These are phyloP conservation scores for Sideroxylon spinosum DNA, from an alignment of 179 eudicot genomes.

Conservation along the genomic window DNA sequence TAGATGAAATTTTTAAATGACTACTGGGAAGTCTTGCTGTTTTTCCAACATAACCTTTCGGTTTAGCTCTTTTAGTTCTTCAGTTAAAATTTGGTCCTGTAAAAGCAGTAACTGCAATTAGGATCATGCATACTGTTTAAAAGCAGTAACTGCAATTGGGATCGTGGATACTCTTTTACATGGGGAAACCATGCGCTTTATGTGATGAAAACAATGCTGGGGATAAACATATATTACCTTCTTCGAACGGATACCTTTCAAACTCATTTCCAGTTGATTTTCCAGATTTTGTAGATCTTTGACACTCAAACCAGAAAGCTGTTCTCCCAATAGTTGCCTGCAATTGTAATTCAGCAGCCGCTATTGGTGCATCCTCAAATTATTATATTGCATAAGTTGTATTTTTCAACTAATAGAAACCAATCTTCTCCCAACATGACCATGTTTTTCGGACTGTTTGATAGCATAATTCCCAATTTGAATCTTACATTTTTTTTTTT, in stretches of 20 bases:
- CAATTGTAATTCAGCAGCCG: slow-evolving; percentile 16
- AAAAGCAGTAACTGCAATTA: slow-evolving; percentile 19
- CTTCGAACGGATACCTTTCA: slow-evolving; percentile 51
- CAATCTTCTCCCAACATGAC: neutral
- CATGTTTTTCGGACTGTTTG: neutral
- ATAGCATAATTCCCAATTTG: too few species aligned
- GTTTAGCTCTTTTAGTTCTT: slow-evolving; percentile 55
- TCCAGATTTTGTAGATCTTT: slow-evolving; percentile 66
- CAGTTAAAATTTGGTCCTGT: slow-evolving; percentile 63
- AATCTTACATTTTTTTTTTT: too few species aligned
- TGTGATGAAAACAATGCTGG: slow-evolving; percentile 1
- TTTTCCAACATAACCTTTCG: slow-evolving; percentile 44
- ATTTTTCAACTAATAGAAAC: neutral
- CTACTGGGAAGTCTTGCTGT: slow-evolving; percentile 7
- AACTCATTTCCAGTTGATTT: slow-evolving; percentile 59
- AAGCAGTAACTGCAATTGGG: slow-evolving; percentile 12
- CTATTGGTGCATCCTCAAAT: neutral
- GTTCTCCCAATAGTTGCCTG: slow-evolving; percentile 79
- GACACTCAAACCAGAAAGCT: slow-evolving; percentile 63
- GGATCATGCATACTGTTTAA: slow-evolving; percentile 4
- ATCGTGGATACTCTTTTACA: neutral
- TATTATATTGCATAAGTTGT: neutral
- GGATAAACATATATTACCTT: slow-evolving; percentile 38
- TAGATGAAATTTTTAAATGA: neutral
- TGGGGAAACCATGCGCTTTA: neutral